Base-by-base conservation (phyloP, 164 flowering plant genomes). In the Liquidambar formosana region DNA sequence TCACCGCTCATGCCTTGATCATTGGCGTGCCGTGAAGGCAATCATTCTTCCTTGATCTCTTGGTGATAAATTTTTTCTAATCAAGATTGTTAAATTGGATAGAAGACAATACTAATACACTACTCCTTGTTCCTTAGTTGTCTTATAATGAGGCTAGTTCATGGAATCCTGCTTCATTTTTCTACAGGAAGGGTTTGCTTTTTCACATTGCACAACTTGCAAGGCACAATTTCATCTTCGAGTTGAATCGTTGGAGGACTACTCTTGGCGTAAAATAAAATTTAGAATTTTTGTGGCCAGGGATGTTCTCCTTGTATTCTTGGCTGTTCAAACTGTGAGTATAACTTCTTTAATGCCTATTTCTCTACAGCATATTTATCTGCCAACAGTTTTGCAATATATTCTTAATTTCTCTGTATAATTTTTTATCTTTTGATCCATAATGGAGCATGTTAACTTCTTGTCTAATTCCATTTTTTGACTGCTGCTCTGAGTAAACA, bases 121-220 rank as follows among this genome's bases (percentile, higher is more conserved):
- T n/a, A n/a, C n/a, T n/a, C n/a, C n/a, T n/a, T n/a, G n/a, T n/a
- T n/a, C n/a, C n/a, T n/a, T n/a, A n/a, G n/a, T n/a, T n/a, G n/a
- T n/a, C n/a, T n/a, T n/a, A n/a, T n/a, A n/a, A n/a, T n/a, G n/a
- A n/a, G n/a, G n/a, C n/a, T n/a, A n/a, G n/a, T n/a, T n/a, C n/a
- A n/a, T n/a, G n/a, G n/a, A n/a, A n/a, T n/a, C n/a, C n/a, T n/a
- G n/a, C n/a, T n/a, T n/a, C n/a, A n/a, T n/a, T 63, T 10, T 52
- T 48, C 33, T 61, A n/a, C 77, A 93, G 99, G 99, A 94, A 83
- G 99, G 99, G 22, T 94, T 94, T 92, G 97, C 98, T 13, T 94
- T 94, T 75, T 87, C 97, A 16, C 98, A 94, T 64, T 94, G 98
- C 84, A 92, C 97, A 10, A 94, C 98, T 63, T 94, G 98, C 79